Evolutionary conservation across 805 yeast genomes (phyloP), one percentile per base, ranked within the genome.

Genomic region (Priceomyces fermenticarens): DNA sequence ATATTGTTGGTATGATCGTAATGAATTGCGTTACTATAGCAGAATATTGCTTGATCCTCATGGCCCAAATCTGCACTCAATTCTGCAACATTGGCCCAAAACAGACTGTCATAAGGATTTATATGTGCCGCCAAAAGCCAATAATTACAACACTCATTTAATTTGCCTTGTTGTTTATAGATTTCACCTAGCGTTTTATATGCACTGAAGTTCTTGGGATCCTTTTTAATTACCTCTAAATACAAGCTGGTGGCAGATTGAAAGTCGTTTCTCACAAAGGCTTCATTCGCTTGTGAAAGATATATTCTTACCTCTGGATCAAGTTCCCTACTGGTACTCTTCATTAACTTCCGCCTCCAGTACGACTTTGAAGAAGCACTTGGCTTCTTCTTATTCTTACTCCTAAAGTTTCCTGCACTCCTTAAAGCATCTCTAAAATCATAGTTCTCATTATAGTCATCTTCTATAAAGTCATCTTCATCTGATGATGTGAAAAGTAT

Each of bases 161-260:
- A 62, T 35, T 80, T 70, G 1, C 88, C 90, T 45, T 80, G 83
- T 39, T 76, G 67, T 41, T 79, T 73, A 48, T 85, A 83, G 35
- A 91, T 85, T 54, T 87, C 96, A 35, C 97, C 97, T 34, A 89
- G 64, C 0, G 95, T 85, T 53, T 85, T 83, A 68, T 90, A 90
- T 0, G 97, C 97, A 34, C 85, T 80, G 58, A 79, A 83, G 57
- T 86, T 85, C 48, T 78, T 77, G 10, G 87, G 83, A 55, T 89
- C 96, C 40, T 81, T 71, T 51, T 82, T 80, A 44, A 91, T 81
- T 10, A 88, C 95, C 45, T 79, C 87, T 49, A 71, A 65, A 60
- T 75, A 90, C 37, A 74, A 56, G 38, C 75, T 63, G 49, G 78
- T 74, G 0, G 95, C 91, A 1, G 65, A 70, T 25, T 73, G 77